Evolutionary conservation across 2,329 filamentous ascomycete genomes (phyloP), one percentile per base, ranked within the genome.

Genomic region (Furcasterigmium furcatum): DNA sequence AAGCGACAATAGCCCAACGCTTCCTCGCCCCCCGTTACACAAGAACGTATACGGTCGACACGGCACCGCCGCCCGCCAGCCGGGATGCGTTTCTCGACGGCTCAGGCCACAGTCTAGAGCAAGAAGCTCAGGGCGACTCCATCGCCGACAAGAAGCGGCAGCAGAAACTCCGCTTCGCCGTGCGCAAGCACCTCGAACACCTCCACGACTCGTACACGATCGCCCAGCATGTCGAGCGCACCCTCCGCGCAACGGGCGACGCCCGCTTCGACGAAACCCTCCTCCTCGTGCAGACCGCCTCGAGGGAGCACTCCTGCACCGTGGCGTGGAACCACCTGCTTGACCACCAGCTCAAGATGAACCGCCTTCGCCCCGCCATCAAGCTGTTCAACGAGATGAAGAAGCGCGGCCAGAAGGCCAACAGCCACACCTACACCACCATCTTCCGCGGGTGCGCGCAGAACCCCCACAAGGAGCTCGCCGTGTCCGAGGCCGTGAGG

Each of bases 341-440:
- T 46, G 78, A 85, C 46, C 82, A 90, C 63, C 73, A 81, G 50
- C 68, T 96, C 62, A 67, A 76, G 35, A 71, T 81, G 20, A 72
- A 79, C 35, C 75, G 76, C 43, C 64, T 90, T 27, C 74, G 76
- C 48, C 68, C 73, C 18, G 91, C 88, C 16, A 67, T 95, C 46
- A 91, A 87, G 66, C 72, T 90, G n/a, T 96, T 84, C 70, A 96
- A 96, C 64, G 92, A 89, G 87, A 97, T 99, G 92, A 99, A 97
- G 71, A 97, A 97, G 70, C 80, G 91, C 50, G 85, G 76, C 5
- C 87, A 95, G 57, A 73, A 79, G 21, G 92, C 94, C 1, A 92
- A 91, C 61, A 78, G 82, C 4, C 80, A 85, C 56, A 96, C 94
- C 0, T 96, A 88, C 61, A 94, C 88, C 16, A 84, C 88, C 47